phyloP scores from a whole-genome alignment of 805 yeast genomes.

The Yamadazyma akitaensis region DNA sequence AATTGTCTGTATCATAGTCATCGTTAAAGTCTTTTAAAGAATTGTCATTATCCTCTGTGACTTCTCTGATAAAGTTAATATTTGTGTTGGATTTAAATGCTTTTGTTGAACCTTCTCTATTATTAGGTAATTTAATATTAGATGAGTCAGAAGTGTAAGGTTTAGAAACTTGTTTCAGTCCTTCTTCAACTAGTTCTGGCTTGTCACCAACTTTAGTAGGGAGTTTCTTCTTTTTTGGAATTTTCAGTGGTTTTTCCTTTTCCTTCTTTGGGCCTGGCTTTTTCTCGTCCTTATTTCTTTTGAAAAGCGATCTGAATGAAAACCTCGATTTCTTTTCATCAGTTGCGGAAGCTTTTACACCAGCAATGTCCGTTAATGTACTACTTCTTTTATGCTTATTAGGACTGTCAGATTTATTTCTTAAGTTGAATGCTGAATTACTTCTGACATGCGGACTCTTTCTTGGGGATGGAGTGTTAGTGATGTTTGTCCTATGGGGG shows the following conservation, averaged over 20 bases:
- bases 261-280: neutral
- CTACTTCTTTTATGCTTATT: slow-evolving; percentile 18
- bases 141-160: slow-evolving; percentile 6
- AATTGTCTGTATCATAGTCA: slow-evolving; percentile 21
- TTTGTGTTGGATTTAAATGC: slow-evolving; percentile 16
- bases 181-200: neutral
- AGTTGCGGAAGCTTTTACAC: neutral
- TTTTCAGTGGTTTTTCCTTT: neutral
- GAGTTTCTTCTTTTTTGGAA: neutral
- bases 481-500: slow-evolving; percentile 4
- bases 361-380: slow-evolving; percentile 20
- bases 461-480: slow-evolving; percentile 14
- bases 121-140: slow-evolving; percentile 12
- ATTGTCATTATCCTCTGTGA: slow-evolving; percentile 20
- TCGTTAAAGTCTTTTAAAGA: slow-evolving; percentile 13
- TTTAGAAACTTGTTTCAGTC: neutral
- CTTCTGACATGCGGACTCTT: slow-evolving; percentile 22
- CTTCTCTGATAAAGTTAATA: slow-evolving; percentile 28
- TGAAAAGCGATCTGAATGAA: slow-evolving; percentile 38
- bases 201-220: neutral
- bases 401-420: slow-evolving; percentile 11
- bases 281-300: slow-evolving; percentile 23
- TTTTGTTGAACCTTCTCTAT: slow-evolving; percentile 8
- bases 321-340: slow-evolving; percentile 28
- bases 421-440: slow-evolving; percentile 18